These are phyloP conservation scores for Talaromyces albobiverticillius DNA, from an alignment of 2,329 filamentous ascomycete genomes.

Conservation along the genomic window DNA sequence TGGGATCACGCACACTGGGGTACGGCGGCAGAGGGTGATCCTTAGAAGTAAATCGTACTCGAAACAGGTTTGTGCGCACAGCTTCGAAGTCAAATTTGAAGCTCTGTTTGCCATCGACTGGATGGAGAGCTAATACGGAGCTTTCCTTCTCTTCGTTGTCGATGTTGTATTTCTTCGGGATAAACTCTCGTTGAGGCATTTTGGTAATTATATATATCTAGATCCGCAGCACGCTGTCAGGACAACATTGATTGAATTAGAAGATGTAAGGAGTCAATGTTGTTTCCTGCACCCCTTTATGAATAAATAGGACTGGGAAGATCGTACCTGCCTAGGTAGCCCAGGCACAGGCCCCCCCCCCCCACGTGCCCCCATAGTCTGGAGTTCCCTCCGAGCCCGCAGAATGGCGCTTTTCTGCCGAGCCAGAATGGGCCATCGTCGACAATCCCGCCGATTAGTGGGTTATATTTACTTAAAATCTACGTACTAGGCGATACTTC, in stretches of 20 bases:
- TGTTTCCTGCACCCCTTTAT: no score
- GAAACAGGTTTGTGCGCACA: slow-evolving; percentile 61
- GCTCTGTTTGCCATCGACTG: slow-evolving; percentile 36
- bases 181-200: slow-evolving; percentile 52
- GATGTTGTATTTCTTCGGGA: slow-evolving; percentile 36
- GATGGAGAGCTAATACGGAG: slow-evolving; percentile 41
- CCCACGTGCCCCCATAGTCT: slow-evolving; percentile 4
- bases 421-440: no score
- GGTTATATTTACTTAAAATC: no score
- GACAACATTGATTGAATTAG: no score
- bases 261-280: no score
- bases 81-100: slow-evolving; percentile 64
- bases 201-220: slow-evolving; percentile 13
- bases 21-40: slow-evolving; percentile 64
- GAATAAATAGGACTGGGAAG: no score
- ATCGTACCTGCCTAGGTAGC: no score
- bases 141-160: slow-evolving; percentile 20
- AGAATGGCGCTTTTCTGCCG: no score
- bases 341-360: no score
- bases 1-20: slow-evolving; percentile 55
- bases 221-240: background rate
- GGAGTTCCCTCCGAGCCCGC: slow-evolving; percentile 4
- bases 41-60: slow-evolving; percentile 63
- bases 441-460: no score
- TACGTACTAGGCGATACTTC: no score